These are phyloP conservation scores for Arachnopeziza araneosa DNA, from an alignment of 2,329 filamentous ascomycete species.

Conservation along the genomic window DNA sequence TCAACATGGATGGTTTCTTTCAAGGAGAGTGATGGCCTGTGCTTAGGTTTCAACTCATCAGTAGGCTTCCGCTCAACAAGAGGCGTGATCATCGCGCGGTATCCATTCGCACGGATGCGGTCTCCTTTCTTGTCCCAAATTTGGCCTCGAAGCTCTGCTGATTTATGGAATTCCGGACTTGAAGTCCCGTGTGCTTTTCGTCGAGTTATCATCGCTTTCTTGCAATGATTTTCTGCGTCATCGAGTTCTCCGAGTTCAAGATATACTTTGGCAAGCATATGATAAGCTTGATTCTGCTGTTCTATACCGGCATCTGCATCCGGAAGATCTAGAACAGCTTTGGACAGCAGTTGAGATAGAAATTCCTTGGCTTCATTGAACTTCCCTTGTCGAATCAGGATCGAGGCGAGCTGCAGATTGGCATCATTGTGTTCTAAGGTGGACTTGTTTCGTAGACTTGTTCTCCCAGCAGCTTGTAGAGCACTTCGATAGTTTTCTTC, in stretches of 20 bases:
- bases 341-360: background rate
- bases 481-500: background rate
- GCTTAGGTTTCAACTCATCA: background rate
- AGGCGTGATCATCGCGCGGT: background rate
- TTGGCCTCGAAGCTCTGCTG: background rate
- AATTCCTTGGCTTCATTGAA: background rate
- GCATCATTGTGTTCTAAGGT: background rate
- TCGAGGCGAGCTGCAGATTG: background rate
- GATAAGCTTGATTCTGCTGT: background rate
- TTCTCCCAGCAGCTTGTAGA: background rate
- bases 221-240: background rate
- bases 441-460: background rate
- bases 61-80: background rate
- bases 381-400: background rate
- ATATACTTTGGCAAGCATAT: background rate
- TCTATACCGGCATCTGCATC: background rate
- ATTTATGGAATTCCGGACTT: background rate
- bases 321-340: background rate
- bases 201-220: background rate
- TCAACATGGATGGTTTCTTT: background rate
- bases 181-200: background rate
- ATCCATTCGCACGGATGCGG: background rate
- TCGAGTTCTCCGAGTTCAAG: background rate
- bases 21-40: background rate
- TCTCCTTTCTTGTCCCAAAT: background rate